Evolutionary conservation across 2,329 filamentous ascomycete species (phyloP).

Genomic region (Capronia americana): DNA sequence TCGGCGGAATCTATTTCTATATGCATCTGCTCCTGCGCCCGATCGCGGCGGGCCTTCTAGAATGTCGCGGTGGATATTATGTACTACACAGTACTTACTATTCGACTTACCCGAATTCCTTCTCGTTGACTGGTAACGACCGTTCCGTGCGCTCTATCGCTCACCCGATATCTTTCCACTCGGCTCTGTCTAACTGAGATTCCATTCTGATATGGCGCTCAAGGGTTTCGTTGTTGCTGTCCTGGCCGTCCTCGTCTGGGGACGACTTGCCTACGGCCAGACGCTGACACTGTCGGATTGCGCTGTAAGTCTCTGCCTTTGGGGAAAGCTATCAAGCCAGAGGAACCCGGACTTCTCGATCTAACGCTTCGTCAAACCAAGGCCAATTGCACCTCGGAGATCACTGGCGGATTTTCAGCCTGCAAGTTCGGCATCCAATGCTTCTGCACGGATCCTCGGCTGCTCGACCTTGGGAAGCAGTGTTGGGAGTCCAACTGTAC

Average conservation of each 20-base stretch:
- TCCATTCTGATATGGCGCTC: neutral
- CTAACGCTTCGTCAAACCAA: neutral
- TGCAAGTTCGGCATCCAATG: slow-evolving; percentile 26
- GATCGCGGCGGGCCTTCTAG: neutral
- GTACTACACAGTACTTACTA: no score
- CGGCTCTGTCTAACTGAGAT: neutral
- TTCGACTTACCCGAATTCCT: neutral
- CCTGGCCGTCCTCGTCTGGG: neutral
- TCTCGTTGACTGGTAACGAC: neutral
- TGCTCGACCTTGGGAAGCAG: slow-evolving; percentile 15
- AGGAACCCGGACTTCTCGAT: neutral
- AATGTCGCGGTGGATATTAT: neutral
- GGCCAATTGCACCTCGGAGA: slow-evolving; percentile 18
- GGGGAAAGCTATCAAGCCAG: neutral
- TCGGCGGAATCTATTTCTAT: neutral
- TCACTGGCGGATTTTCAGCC: slow-evolving; percentile 17
- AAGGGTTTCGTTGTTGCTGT: neutral
- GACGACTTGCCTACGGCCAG: neutral
- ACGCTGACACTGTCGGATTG: slow-evolving; percentile 18
- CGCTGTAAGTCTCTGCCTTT: slow-evolving; percentile 10
- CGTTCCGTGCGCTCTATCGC: neutral
- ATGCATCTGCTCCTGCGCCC: neutral
- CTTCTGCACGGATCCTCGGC: slow-evolving; percentile 22
- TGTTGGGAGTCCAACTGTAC: slow-evolving; percentile 29
- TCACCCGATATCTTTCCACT: neutral